Conservation (phyloP, 805 yeast genomes). For the Wickerhamiella sergipiensis region DNA sequence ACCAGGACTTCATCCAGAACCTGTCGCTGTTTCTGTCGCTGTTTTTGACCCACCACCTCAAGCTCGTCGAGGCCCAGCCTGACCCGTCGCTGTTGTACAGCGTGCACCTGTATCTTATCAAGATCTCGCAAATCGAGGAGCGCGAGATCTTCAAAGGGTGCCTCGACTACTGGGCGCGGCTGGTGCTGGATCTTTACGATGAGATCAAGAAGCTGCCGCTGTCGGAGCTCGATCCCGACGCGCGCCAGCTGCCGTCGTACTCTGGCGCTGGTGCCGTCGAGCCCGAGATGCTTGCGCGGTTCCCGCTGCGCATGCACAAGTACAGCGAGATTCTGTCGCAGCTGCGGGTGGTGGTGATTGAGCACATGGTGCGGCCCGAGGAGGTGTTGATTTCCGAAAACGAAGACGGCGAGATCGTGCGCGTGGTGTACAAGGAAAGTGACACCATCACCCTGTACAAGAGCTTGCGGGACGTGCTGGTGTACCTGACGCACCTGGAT, state of each 20-base stretch:
- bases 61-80: conserved; percentile 33
- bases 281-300: conserved; percentile 62
- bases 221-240: conserved; percentile 56
- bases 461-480: conserved; percentile 89
- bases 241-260: conserved; percentile 41
- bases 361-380: conserved; percentile 96
- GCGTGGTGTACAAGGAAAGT: conserved; percentile 92
- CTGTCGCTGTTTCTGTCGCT: conserved; percentile 86
- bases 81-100: conserved; percentile 47
- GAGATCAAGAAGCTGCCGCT: conserved; percentile 76
- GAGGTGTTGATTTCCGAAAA: conserved; percentile 94
- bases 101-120: conserved; percentile 70
- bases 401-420: conserved; percentile 97
- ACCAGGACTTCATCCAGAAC: conserved; percentile 91
- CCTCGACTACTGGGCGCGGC: conserved; percentile 83
- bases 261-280: conserved; percentile 65
- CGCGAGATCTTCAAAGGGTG: conserved; percentile 92
- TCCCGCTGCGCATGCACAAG: conserved; percentile 73
- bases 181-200: conserved; percentile 68
- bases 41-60: conserved; percentile 68
- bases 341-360: conserved; percentile 85
- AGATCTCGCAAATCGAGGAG: conserved; percentile 81
- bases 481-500: conserved; percentile 87
- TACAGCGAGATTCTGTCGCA: conserved; percentile 69
- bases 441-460: conserved; percentile 94